These are phyloP conservation scores for Lactarius hatsudake DNA, from an alignment of 768 basidiomycete species.

Conservation along the genomic window DNA sequence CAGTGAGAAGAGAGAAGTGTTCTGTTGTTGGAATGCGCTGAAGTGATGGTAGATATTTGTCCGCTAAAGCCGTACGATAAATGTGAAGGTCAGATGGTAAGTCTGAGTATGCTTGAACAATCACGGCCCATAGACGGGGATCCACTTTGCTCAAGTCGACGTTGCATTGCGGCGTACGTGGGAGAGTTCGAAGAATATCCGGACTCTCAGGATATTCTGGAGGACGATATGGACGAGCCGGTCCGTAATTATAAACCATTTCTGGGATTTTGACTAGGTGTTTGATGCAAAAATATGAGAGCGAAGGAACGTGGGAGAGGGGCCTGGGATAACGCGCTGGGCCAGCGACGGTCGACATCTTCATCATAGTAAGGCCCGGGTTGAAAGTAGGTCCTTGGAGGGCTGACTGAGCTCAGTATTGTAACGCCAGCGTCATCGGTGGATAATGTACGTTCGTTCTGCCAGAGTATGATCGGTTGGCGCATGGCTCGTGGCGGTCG, in stretches of 20 bases:
- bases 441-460: neutral
- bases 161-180: conserved; percentile 26
- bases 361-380: conserved; percentile 22
- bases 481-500: conserved; percentile 8
- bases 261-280: conserved; percentile 45
- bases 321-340: neutral
- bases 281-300: conserved; percentile 51
- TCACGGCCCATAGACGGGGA: conserved; percentile 59
- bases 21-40: conserved; percentile 53
- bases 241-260: conserved; percentile 39
- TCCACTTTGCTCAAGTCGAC: conserved; percentile 37
- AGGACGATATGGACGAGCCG: conserved; percentile 37
- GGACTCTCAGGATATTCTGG: conserved; percentile 29
- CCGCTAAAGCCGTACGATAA: conserved; percentile 51
- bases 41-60: conserved; percentile 52
- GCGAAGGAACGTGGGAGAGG: conserved; percentile 43
- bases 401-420: conserved; percentile 16
- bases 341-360: neutral
- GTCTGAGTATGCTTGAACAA: conserved; percentile 56
- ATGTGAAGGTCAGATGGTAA: conserved; percentile 45
- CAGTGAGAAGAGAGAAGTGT: conserved; percentile 61
- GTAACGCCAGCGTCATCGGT: conserved; percentile 26
- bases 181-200: conserved; percentile 43
- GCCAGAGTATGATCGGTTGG: conserved; percentile 26
- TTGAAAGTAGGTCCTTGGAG: conserved; percentile 19